phyloP scores from a whole-genome alignment of 225 moss, liverwort and hornwort species.

The Antitrichia curtipendula region DNA sequence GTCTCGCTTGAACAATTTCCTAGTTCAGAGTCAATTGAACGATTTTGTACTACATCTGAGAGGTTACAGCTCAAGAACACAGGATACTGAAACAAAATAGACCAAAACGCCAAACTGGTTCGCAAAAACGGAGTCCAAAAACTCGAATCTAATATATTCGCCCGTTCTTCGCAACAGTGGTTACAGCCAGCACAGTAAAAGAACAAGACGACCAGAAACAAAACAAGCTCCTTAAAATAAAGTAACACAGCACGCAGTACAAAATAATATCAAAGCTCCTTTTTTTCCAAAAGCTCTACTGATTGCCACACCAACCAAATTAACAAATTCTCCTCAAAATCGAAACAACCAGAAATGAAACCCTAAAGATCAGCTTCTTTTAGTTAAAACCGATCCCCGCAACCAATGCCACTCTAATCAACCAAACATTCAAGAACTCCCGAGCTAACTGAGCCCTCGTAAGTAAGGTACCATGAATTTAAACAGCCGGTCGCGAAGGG shows the following conservation, averaged over 20 bases:
- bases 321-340: background rate
- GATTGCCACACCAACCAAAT: background rate
- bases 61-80: background rate
- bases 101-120: background rate
- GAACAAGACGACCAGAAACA: background rate
- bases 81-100: too few species aligned
- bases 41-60: background rate
- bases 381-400: background rate
- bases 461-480: constrained; percentile 45
- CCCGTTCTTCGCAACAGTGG: background rate
- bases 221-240: background rate
- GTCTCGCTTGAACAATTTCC: background rate
- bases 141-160: background rate
- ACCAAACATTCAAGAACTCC: background rate
- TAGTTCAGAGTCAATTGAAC: background rate
- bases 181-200: background rate
- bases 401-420: background rate
- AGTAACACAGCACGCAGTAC: background rate
- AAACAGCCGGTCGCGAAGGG: constrained; percentile 27
- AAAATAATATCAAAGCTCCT: background rate
- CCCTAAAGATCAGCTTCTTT: background rate
- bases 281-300: background rate
- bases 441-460: background rate
- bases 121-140: background rate
- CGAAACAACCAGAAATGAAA: background rate